Percentiles rank a stretch among this genome's conserved stretches.
Conservation (phyloP, 2,329 filamentous ascomycete genomes). For the Macrophomina phaseolina region DNA sequence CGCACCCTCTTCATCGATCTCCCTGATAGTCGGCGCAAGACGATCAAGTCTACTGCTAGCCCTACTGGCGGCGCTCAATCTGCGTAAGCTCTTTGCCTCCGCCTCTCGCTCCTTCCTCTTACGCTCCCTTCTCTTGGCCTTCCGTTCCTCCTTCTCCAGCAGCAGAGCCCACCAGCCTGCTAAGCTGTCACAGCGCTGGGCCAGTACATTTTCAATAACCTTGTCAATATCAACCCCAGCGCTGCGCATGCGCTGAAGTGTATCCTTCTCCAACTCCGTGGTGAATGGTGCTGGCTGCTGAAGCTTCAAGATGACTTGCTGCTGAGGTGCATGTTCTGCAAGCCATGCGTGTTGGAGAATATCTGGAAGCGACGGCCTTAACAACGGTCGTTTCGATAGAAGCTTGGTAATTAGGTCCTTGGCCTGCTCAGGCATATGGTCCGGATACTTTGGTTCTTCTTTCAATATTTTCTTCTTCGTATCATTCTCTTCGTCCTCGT, state of each 20-base stretch:
- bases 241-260: slow-evolving; percentile 87
- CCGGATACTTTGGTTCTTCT: slow-evolving; percentile 84
- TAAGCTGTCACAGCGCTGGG: slow-evolving; percentile 86
- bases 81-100: slow-evolving; percentile 77
- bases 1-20: slow-evolving; percentile 77
- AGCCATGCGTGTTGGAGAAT: slow-evolving; percentile 89
- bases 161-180: slow-evolving; percentile 96
- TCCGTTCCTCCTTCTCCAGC: slow-evolving; percentile 92
- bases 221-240: slow-evolving; percentile 93
- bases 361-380: slow-evolving; percentile 81
- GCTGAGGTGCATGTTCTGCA: slow-evolving; percentile 81
- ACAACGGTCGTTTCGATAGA: slow-evolving; percentile 87
- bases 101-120: slow-evolving; percentile 85
- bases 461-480: slow-evolving; percentile 86
- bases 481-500: slow-evolving; percentile 89
- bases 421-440: slow-evolving; percentile 78
- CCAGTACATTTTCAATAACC: slow-evolving; percentile 90
- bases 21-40: slow-evolving; percentile 75
- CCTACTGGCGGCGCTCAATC: slow-evolving; percentile 87
- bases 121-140: slow-evolving; percentile 77
- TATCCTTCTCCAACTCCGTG: slow-evolving; percentile 86
- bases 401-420: slow-evolving; percentile 76
- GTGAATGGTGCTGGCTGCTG: slow-evolving; percentile 82
- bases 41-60: slow-evolving; percentile 86
- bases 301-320: slow-evolving; percentile 86